phyloP scores from a whole-genome alignment of 2,329 filamentous ascomycete genomes.

The Trichoderma pleuroti region DNA sequence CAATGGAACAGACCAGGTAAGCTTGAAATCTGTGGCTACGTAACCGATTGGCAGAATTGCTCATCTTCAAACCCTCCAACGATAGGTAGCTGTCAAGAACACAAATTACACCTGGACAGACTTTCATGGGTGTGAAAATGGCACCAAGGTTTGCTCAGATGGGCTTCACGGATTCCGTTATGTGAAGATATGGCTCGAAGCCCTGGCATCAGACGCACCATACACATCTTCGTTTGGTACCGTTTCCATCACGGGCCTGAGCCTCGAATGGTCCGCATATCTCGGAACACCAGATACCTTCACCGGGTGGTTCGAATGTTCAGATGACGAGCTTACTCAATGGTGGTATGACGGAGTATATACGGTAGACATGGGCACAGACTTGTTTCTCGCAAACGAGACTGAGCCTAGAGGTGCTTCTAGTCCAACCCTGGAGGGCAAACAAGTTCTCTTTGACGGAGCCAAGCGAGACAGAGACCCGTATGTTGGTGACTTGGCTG shows the following conservation, averaged over 20 bases:
- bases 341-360: conserved; percentile 54
- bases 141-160: conserved; percentile 46
- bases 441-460: conserved; percentile 47
- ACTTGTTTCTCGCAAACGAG: conserved; percentile 44
- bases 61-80: neutral
- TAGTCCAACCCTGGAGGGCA: conserved; percentile 42
- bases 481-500: conserved; percentile 51
- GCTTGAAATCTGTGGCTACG: neutral
- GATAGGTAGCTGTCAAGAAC: conserved; percentile 36
- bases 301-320: conserved; percentile 51
- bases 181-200: conserved; percentile 46
- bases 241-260: conserved; percentile 42
- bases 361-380: conserved; percentile 48
- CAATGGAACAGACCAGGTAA: conserved; percentile 11
- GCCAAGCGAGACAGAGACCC: conserved; percentile 52
- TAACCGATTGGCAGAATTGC: neutral
- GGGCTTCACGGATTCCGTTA: conserved; percentile 54
- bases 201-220: conserved; percentile 42
- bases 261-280: conserved; percentile 43
- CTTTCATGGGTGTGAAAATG: conserved; percentile 42
- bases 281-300: conserved; percentile 48
- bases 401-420: conserved; percentile 46
- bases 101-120: conserved; percentile 44
- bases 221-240: conserved; percentile 41
- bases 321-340: conserved; percentile 45